These are phyloP conservation scores for Grosmannia penicillata DNA, from an alignment of 2,329 filamentous ascomycete genomes.

Conservation along the genomic window DNA sequence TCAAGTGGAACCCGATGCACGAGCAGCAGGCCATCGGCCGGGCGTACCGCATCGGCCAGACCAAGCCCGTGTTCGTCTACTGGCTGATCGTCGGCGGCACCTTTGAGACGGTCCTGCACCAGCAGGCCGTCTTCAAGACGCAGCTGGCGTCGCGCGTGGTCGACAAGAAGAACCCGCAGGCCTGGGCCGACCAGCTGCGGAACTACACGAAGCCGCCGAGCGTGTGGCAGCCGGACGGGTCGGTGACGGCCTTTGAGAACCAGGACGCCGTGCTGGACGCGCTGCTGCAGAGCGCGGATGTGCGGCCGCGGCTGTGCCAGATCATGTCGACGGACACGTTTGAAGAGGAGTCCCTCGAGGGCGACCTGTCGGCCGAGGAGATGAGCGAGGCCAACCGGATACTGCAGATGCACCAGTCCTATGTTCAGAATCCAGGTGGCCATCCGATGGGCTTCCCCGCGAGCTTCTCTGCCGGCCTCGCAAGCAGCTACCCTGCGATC, in stretches of 20 bases:
- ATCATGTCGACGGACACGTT: constrained; percentile 61
- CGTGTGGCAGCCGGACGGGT: constrained; percentile 32
- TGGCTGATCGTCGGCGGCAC: constrained; percentile 66
- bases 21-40: constrained; percentile 82
- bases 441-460: too few relatives aligned
- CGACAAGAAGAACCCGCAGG: constrained; percentile 65
- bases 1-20: constrained; percentile 61
- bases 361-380: constrained; percentile 45
- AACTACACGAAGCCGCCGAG: constrained; percentile 47
- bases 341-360: constrained; percentile 51
- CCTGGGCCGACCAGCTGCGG: constrained; percentile 41
- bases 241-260: constrained; percentile 34
- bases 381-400: constrained; percentile 33
- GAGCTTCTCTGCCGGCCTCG: too few relatives aligned
- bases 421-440: constrained; percentile 6
- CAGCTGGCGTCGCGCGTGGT: constrained; percentile 68
- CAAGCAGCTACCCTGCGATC: too few relatives aligned
- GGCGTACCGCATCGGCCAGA: constrained; percentile 73
- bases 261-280: constrained; percentile 48
- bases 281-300: constrained; percentile 18
- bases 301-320: constrained; percentile 31
- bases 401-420: constrained; percentile 10
- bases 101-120: constrained; percentile 60
- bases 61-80: constrained; percentile 72
- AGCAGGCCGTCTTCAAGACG: constrained; percentile 66